These are phyloP conservation scores for Pseudopyricularia javanii DNA, from an alignment of 2,329 filamentous ascomycete genomes.

Conservation along the genomic window DNA sequence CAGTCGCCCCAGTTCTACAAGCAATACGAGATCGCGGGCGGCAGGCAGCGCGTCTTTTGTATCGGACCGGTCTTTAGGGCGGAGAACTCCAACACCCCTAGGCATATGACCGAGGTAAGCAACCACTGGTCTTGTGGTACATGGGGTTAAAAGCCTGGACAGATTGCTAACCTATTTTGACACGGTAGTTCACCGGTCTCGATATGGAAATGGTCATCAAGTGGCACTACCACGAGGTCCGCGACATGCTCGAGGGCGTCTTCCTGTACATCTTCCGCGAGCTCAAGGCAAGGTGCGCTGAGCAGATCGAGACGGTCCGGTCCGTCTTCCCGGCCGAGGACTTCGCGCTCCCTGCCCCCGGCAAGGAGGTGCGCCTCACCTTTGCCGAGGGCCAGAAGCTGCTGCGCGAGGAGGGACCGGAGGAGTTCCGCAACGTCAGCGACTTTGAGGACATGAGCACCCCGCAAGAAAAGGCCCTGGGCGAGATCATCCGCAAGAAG, in stretches of 20 bases:
- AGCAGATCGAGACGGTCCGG: conserved; percentile 62
- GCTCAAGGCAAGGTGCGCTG: conserved; percentile 52
- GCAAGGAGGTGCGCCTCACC: conserved; percentile 64
- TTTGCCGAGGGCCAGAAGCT: conserved; percentile 71
- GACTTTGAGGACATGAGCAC: conserved; percentile 74
- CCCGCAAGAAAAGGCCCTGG: conserved; percentile 79
- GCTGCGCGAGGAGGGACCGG: conserved; percentile 59
- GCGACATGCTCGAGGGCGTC: conserved; percentile 58
- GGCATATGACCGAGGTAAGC: conserved; percentile 65
- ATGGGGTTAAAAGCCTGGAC: too few relatives aligned
- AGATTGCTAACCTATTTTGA: conserved; percentile 6
- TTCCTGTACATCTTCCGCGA: conserved; percentile 70
- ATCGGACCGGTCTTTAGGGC: conserved; percentile 74
- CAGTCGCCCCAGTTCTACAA: conserved; percentile 82
- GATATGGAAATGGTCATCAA: conserved; percentile 87
- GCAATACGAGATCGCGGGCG: conserved; percentile 72
- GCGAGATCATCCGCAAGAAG: conserved; percentile 73
- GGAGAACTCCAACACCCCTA: conserved; percentile 74
- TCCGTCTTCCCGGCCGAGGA: conserved; percentile 65
- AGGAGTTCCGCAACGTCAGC: conserved; percentile 52
- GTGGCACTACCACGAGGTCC: conserved; percentile 65
- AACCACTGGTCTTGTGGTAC: conserved; percentile 6
- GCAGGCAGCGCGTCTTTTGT: conserved; percentile 65
- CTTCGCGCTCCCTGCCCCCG: conserved; percentile 62
- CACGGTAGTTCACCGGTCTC: conserved; percentile 59